Conservation (phyloP, 371 early-diverging fungal genomes). For the Funneliformis caledonium region DNA sequence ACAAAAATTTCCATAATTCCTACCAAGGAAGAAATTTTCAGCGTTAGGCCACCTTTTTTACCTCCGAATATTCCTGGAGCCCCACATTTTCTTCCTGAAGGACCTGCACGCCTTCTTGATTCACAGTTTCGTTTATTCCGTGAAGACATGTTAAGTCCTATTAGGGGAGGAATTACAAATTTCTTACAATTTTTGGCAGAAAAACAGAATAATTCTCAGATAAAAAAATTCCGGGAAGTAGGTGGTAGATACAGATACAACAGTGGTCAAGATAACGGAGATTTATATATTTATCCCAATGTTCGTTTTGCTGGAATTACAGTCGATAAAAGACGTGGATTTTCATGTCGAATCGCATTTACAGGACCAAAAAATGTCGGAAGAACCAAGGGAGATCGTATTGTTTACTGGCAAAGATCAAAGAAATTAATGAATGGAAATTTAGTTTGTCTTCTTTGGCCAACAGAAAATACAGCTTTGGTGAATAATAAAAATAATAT, state of each 20-base stretch:
- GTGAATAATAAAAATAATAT: neutral
- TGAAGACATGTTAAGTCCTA: constrained; percentile 53
- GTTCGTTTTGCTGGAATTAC: constrained; percentile 44
- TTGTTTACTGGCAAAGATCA: constrained; percentile 47
- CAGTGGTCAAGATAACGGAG: constrained; percentile 38
- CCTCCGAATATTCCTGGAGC: constrained; percentile 44
- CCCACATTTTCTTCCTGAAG: constrained; percentile 51
- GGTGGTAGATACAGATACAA: constrained; percentile 21
- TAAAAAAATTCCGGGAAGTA: constrained; percentile 42
- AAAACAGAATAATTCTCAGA: constrained; percentile 29
- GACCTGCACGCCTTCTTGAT: constrained; percentile 55
- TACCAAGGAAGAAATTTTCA: constrained; percentile 50
- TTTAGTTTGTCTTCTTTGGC: constrained; percentile 50
- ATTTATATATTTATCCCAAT: constrained; percentile 46
- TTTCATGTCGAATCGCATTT: constrained; percentile 44
- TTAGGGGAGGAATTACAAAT: constrained; percentile 41
- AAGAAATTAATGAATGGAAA: constrained; percentile 48
- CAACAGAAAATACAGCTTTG: neutral
- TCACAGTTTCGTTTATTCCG: constrained; percentile 59
- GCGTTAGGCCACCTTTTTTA: constrained; percentile 47
- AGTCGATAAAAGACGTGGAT: constrained; percentile 36
- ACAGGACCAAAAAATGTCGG: constrained; percentile 39
- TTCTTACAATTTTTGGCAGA: constrained; percentile 31
- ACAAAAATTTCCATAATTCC: constrained; percentile 51
- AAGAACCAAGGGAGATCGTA: constrained; percentile 20